phyloP scores from a whole-genome alignment of 306 rosid genomes.

The peach (Prunus persica) region DNA sequence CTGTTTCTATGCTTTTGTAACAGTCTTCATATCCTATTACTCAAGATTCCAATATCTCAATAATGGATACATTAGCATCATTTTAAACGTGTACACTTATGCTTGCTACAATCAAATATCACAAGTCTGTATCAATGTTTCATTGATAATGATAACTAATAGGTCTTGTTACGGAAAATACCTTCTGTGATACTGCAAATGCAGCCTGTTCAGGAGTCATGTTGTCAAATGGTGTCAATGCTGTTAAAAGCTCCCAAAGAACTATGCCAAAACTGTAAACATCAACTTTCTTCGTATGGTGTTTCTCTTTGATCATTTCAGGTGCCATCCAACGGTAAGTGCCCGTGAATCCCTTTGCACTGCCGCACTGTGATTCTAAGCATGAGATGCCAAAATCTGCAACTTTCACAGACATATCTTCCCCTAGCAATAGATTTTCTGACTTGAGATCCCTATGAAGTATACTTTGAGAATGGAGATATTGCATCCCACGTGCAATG shows the following conservation, averaged over 20 bases:
- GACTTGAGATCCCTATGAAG: conserved; percentile 98
- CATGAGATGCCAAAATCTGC: conserved; percentile 98
- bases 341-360: conserved; percentile 80
- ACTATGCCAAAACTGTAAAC: conserved; percentile 97
- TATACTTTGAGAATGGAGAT: conserved; percentile 92
- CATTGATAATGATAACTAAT: neutral
- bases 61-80: neutral
- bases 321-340: conserved; percentile 99
- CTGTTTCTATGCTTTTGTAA: neutral
- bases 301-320: conserved; percentile 88
- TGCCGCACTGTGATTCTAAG: conserved; percentile 76
- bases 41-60: neutral
- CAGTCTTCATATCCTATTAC: neutral
- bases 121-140: neutral
- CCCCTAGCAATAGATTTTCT: conserved; percentile 79
- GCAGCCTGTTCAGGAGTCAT: conserved; percentile 99
- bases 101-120: neutral
- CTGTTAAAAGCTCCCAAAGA: conserved; percentile 94
- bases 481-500: conserved; percentile 80
- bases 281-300: conserved; percentile 89
- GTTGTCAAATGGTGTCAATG: conserved; percentile 76
- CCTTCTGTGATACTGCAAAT: conserved; percentile 95
- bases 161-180: conserved; percentile 24
- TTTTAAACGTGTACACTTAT: neutral
- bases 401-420: conserved; percentile 89